Evolutionary conservation across 2,329 filamentous ascomycete species (phyloP), one percentile per base, ranked within the genome.

Genomic region (Phialocephala subalpina): DNA sequence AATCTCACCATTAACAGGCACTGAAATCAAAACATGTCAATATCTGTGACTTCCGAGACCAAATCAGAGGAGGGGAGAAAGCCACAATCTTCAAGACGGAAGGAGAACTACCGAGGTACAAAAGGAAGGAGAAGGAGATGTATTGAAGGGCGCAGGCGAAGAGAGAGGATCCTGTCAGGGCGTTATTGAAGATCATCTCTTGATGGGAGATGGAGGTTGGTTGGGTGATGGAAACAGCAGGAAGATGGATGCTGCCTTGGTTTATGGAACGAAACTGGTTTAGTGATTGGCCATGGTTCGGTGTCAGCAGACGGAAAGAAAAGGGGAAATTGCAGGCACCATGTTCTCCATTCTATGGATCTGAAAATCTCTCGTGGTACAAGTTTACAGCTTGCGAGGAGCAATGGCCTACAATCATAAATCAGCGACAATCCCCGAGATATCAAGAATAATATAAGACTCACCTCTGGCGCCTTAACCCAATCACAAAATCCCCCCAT

Each of bases 111-210:
- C 66, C 76, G 0, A 5, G 58, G 0, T 83, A 82, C 68, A 83
- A 80, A 0, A 45, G 63, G 0, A 49, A 60, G 0, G 79, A 74
- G 0, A 56, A 76, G 12, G 82, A 78, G 64, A 71, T 81, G 11
- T 86, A 81, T 64, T 84, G 85, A 0, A 84, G 80, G 72, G 78
- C 78, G 35, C 73, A 78, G 22, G 82, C 83, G 12, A 73, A 74
- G 42, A 72, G 79, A n/a, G 77, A 76, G 1, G 80, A 80, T 47
- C 81, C 82, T 1, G 75, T 83, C n/a, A 73, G 71, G 35, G 71
- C 69, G 12, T 72, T 84, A 40, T 66, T 84, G 62, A 76, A 77
- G 8, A 65, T 74, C 22, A 77, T 82, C 25, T 65, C 12, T n/a
- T 42, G 38, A 14, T 42, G 38, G 38, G 18, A 42, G 18, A 14